Base-by-base conservation (phyloP, 495 filamentous ascomycete species). In the Penicillium subrubescens region DNA sequence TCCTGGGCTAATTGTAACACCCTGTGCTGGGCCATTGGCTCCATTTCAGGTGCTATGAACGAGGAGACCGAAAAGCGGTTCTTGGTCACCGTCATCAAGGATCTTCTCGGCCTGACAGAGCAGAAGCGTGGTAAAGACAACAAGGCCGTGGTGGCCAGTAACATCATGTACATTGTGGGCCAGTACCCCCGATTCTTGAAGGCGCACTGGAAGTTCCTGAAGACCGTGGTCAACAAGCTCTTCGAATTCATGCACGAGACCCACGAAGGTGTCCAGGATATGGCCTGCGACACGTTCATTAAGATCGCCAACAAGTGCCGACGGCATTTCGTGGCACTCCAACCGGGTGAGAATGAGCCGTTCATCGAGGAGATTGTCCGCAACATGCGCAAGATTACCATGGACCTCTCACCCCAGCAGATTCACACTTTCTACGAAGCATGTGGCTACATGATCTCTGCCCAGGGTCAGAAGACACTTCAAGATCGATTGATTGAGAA, bases 171-270 rank as follows among this genome's bases (percentile, higher is more conserved):
- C 73, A 99, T 99, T 76, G 95, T 99, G 61, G 95, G 95, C 37
- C 95, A 99, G 74, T 99, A 99, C 73, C 95, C 95, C 17, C 91
- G 95, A 31, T 99, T 99, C 79, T 80, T 99, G 68, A 99, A 99
- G 77, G 95, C 95, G 0, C 95, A 99, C 75, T 99, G 95, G 95
- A 99, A 99, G 76, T 99, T 99, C 80, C 80, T 99, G 68, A 99
- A 99, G 86, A 99, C 95, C 8, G 95, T 99, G 23, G 95, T 99
- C 67, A 99, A 98, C 80, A 99, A 99, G 80, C 87, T 99, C 14
- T 99, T 99, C 70, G 95, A 99, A 77, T 99, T 99, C 73, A 99
- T 99, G 95, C 95, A 99, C 77, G 95, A 99, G 74, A 98, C 95
- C 5, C 95, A 99, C 73, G 95, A 99, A 86, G 95, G 92, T 81